Base-by-base conservation (phyloP, 495 filamentous ascomycete genomes). In the Talaromyces stipitatus region DNA sequence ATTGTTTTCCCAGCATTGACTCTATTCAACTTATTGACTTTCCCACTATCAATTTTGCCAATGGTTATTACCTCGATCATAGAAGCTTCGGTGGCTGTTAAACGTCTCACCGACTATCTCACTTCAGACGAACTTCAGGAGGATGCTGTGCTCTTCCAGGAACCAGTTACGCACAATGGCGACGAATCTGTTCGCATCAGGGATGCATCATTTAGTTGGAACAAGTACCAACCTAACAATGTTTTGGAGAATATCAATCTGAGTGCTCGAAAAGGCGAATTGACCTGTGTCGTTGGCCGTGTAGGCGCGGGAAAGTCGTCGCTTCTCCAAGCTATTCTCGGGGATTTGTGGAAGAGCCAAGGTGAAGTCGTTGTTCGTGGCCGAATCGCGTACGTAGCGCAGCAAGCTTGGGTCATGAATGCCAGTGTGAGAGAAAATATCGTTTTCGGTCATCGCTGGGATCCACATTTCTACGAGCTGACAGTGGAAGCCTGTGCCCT, bases 21-120 rank as follows among this genome's bases (percentile, higher is more conserved):
- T 0, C 74, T 97, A 23, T 96, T 95, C 79, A 96, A 96, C 65
- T 73, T 96, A 4, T 82, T 99, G 32, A 95, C 92, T 0, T 99
- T 99, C 72, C 95, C 95, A 10, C 85, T 99, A 47, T 86, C 95
- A 4, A 85, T 97, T 38, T 77, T 99, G 38, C 95, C 95, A 2
- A 96, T 97, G 90, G 92, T 99, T 11, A 97, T 99, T 65, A 96
- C 94, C 14, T 86, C 91, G 2, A 86, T 97, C 51, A 90, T 99
- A 54, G 95, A 99, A 69, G 92, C 95, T n/a, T 87, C 81, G 24
- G 95, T 99, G 48, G 95, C 95, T 27, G 90, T 91, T 22, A 83
- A 80, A 14, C 87, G 95, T 63, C 76, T 99, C 64, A 95, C 91
- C 0, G 82, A 86, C 14, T 97, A 87, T 67, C 82, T 99, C 58